Conservation (phyloP, 176 grass and related monocot species). For the Zizania latifolia region DNA sequence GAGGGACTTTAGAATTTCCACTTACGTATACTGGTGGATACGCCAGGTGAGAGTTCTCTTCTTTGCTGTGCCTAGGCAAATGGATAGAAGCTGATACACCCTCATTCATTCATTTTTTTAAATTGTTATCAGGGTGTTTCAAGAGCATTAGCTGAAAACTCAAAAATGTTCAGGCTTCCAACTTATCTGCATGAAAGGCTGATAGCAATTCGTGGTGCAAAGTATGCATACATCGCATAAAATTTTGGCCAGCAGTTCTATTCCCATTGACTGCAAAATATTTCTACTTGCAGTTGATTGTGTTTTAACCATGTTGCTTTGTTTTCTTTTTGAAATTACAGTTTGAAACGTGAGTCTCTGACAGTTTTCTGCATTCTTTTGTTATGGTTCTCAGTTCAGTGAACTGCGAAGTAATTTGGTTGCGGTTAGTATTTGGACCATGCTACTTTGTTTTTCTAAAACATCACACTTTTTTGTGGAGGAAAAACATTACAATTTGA, state of each 20-base stretch:
- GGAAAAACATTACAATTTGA: too few species aligned
- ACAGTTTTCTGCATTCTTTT: background rate
- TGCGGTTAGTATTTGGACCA: too few species aligned
- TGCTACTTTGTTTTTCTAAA: too few species aligned
- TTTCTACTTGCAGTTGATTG: too few species aligned
- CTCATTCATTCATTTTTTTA: constrained; percentile 15
- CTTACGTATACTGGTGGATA: too few species aligned
- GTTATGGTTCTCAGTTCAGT: too few species aligned
- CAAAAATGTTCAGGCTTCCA: constrained; percentile 72
- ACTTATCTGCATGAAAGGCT: constrained; percentile 84
- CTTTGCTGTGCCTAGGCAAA: background rate
- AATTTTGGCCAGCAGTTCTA: background rate
- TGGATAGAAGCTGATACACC: background rate
- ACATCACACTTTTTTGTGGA: too few species aligned
- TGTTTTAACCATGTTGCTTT: too few species aligned
- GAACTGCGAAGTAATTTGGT: too few species aligned
- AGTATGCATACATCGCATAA: constrained; percentile 12
- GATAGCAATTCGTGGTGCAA: too few species aligned
- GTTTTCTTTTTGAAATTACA: background rate
- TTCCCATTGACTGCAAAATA: background rate
- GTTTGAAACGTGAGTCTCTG: background rate
- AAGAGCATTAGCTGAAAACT: constrained; percentile 71
- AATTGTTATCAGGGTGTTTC: constrained; percentile 64
- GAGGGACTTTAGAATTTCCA: too few species aligned
- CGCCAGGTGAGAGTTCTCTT: too few species aligned